Evolutionary conservation across 306 rosid genomes (phyloP).

Genomic region (Fragaria iinumae): DNA sequence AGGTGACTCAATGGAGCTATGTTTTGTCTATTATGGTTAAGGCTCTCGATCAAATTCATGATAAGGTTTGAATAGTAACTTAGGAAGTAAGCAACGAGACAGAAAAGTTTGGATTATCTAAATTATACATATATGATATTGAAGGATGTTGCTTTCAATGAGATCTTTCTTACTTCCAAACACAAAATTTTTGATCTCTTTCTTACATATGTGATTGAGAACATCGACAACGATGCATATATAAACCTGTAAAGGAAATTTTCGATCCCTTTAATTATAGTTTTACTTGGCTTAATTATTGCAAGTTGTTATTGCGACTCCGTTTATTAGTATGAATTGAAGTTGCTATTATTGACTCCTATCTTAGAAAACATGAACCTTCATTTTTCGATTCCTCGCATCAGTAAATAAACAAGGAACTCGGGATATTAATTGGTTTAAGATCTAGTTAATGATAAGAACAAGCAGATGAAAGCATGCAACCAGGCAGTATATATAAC

Average conservation of each 20-base stretch:
- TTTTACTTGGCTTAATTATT: no score
- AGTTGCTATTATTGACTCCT: conserved; percentile 24
- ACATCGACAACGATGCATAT: not conserved
- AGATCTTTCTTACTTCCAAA: not conserved
- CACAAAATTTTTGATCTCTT: no score
- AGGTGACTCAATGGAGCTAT: conserved; percentile 8
- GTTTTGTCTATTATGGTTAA: not conserved
- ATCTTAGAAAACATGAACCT: conserved; percentile 11
- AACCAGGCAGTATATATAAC: not conserved
- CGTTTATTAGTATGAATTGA: not conserved
- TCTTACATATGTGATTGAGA: conserved; percentile 6
- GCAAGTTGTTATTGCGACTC: conserved; percentile 7
- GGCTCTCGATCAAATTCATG: conserved; percentile 18
- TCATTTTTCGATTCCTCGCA: not conserved
- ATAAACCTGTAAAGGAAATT: not conserved
- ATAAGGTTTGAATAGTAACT: conserved; percentile 44
- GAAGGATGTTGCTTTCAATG: conserved; percentile 14
- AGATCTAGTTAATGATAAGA: not conserved
- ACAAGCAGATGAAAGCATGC: not conserved
- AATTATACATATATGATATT: not conserved
- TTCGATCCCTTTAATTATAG: not conserved
- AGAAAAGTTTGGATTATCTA: conserved; percentile 10
- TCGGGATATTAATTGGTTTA: not conserved
- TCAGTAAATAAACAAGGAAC: not conserved
- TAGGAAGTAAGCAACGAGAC: conserved; percentile 29